Evolutionary conservation across 1,139 yeast species (phyloP).

Genomic region (Wickerhamomyces sp.): DNA sequence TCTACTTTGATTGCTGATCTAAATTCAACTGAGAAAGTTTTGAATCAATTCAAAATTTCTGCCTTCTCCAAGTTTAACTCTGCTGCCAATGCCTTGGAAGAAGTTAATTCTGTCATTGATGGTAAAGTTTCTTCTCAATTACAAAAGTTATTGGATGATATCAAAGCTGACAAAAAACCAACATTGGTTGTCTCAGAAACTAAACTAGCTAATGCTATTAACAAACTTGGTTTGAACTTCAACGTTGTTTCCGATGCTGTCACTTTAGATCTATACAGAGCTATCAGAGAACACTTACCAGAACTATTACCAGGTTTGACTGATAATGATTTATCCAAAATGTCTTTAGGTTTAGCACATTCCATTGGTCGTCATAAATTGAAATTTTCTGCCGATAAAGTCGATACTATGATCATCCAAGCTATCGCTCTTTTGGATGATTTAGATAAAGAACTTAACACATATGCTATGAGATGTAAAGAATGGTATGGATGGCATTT

Average conservation of each 20-base stretch:
- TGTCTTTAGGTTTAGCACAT: conserved; percentile 97
- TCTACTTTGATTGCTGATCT: conserved; percentile 70
- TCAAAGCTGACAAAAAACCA: conserved; percentile 85
- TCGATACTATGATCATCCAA: conserved; percentile 97
- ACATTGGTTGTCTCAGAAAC: conserved; percentile 92
- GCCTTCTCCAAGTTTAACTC: conserved; percentile 92
- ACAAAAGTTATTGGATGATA: conserved; percentile 68
- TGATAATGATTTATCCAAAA: conserved; percentile 79
- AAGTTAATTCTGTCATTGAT: conserved; percentile 86
- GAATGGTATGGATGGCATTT: conserved; percentile 99
- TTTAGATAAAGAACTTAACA: conserved; percentile 94
- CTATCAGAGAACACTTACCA: conserved; percentile 90
- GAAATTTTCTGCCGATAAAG: conserved; percentile 96
- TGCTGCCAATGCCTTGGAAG: conserved; percentile 95
- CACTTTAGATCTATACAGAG: conserved; percentile 89
- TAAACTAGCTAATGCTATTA: conserved; percentile 92
- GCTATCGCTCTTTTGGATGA: conserved; percentile 97
- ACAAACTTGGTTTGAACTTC: conserved; percentile 85
- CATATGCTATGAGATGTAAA: conserved; percentile 97
- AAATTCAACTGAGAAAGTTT: conserved; percentile 78
- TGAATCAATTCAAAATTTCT: conserved; percentile 78
- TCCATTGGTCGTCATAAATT: conserved; percentile 97
- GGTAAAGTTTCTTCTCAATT: conserved; percentile 90
- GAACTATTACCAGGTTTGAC: conserved; percentile 91
- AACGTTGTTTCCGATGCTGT: conserved; percentile 93